phyloP scores from a whole-genome alignment of 148 eudicot genomes.

The Salicornia ramosissima region DNA sequence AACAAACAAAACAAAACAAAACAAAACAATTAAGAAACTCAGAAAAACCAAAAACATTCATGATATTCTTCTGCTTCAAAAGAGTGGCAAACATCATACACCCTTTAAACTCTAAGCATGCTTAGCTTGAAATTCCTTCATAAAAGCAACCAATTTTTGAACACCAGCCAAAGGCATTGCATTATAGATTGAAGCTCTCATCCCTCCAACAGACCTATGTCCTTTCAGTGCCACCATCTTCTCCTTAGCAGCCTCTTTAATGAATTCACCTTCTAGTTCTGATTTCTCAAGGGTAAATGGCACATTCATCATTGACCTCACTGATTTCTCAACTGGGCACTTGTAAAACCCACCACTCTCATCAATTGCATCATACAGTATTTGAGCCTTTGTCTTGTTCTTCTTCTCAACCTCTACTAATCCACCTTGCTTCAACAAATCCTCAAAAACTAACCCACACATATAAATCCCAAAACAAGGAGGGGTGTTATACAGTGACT shows the following conservation, averaged over 20 bases:
- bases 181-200: constrained; percentile 96
- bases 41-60: background rate
- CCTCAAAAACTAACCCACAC: constrained; percentile 97
- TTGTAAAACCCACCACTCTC: constrained; percentile 68
- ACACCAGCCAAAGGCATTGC: constrained; percentile 98
- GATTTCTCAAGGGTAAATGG: constrained; percentile 82
- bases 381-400: constrained; percentile 55
- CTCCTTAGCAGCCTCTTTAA: constrained; percentile 88
- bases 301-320: constrained; percentile 97
- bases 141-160: constrained; percentile 85
- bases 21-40: background rate
- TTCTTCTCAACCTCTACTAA: constrained; percentile 82
- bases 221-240: constrained; percentile 96
- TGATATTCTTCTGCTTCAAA: background rate
- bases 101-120: constrained; percentile 41
- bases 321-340: constrained; percentile 91
- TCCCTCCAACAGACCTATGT: constrained; percentile 89
- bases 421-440: constrained; percentile 84
- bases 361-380: constrained; percentile 77
- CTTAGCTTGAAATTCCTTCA: constrained; percentile 89
- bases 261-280: constrained; percentile 66
- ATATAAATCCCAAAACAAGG: constrained; percentile 91
- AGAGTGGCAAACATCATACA: constrained; percentile 7
- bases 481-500: constrained; percentile 84
- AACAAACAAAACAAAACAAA: constrained; percentile 16